These are phyloP conservation scores for Spiraea crenata DNA, from an alignment of 331 rosid species.

Conservation along the genomic window DNA sequence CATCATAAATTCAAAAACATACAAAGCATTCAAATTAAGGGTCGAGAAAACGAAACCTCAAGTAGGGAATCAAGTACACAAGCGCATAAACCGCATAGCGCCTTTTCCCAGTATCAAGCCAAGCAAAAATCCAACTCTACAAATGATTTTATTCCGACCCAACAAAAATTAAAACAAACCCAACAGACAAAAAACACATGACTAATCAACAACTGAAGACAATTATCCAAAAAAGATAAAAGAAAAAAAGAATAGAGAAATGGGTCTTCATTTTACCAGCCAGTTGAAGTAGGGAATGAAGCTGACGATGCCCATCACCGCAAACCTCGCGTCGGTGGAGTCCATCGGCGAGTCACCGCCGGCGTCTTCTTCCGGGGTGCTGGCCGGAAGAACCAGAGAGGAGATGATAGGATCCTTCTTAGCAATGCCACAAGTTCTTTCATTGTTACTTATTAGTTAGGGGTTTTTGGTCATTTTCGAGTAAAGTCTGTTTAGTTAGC, in stretches of 20 bases:
- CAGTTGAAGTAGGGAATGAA: constrained; percentile 97
- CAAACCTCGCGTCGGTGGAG: constrained; percentile 66
- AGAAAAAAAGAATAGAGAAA: not conserved
- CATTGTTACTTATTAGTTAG: no score
- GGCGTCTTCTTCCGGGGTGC: constrained; percentile 34
- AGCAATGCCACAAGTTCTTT: no score
- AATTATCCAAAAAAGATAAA: not conserved
- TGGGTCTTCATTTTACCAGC: constrained; percentile 46
- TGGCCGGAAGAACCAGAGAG: constrained; percentile 52
- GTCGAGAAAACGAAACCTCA: constrained; percentile 45
- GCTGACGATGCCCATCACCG: constrained; percentile 79
- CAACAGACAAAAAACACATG: not conserved
- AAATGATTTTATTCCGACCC: not conserved
- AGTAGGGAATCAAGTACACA: constrained; percentile 78
- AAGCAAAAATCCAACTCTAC: constrained; percentile 95
- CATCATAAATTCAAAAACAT: no score
- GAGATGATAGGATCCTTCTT: no score
- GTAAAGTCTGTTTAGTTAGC: no score
- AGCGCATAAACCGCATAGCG: constrained; percentile 86
- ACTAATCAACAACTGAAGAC: not conserved
- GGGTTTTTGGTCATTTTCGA: no score
- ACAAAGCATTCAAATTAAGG: not conserved
- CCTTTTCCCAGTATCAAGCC: constrained; percentile 74
- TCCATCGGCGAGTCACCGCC: constrained; percentile 45
- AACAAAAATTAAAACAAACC: not conserved